Base-by-base conservation (phyloP, 257 asterid genomes). In the Parsonsia alboflavescens region DNA sequence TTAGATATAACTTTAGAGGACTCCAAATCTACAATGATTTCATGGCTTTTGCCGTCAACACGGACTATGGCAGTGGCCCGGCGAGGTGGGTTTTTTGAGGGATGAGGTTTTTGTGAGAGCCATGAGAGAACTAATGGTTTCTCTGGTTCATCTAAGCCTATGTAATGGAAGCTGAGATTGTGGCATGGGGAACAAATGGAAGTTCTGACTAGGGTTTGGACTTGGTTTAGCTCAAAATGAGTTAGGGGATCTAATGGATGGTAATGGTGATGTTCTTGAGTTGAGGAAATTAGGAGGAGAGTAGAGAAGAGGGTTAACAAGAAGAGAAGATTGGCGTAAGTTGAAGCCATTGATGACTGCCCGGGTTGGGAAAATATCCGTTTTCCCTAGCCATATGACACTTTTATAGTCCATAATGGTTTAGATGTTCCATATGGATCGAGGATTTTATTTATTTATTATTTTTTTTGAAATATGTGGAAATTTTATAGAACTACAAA, bases 91-190 rank as follows among this genome's bases (percentile, higher is more conserved):
- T 6, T 52, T 7, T 22, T n/a, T 10, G 22, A 33, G 58, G 6
- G 28, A 11, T 42, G 54, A 11, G 52, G 59, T 42, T 4, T 56
- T 48, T 74, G 10, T 5, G 76, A 75, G n/a, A 67, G 26, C 84
- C 86, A 84, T 54, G 83, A 75, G 0, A 79, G 82, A 56, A 89
- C 48, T 8, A 10, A 2, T 63, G 88, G 75, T 64, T 89, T 91
- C 0, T 77, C 76, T 2, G 96, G 93, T 73, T 91, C 97, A 24
- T 89, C 84, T 50, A 88, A 74, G 82, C 96, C 94, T 44, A 88
- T 90, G 36, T 89, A 88, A 61, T 91, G 94, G 76, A 85, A 91
- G 52, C 78, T 81, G 7, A 81, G 80, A 74, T 80, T 85, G 4
- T 76, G 77, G 46, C 63, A 44, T 4, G 77, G 33, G 21, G 77